These are phyloP conservation scores for Handroanthus guayacan DNA, from an alignment of 257 asterid species.

Conservation along the genomic window DNA sequence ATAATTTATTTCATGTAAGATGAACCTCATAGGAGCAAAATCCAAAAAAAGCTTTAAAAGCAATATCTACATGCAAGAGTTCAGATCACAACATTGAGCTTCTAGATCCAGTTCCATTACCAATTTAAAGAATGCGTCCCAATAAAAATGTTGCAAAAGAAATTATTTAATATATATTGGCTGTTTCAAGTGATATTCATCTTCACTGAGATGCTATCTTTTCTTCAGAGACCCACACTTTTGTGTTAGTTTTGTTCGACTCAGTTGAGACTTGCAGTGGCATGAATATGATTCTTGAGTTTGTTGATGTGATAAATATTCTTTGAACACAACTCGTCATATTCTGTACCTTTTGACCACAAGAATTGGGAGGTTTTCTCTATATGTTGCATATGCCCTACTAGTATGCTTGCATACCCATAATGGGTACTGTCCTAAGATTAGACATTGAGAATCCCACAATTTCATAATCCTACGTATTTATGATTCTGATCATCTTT, in stretches of 20 bases:
- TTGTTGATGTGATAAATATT: slow-evolving; percentile 7
- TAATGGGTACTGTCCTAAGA: neutral
- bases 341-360: neutral
- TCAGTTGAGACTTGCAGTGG: slow-evolving; percentile 11
- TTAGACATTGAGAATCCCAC: slow-evolving; percentile 5
- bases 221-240: neutral
- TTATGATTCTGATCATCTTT: slow-evolving; percentile 18
- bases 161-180: slow-evolving; percentile 15
- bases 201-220: slow-evolving; percentile 8
- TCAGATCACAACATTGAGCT: neutral
- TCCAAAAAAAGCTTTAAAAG: neutral
- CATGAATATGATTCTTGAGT: slow-evolving; percentile 11
- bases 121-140: neutral
- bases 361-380: neutral
- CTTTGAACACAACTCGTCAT: neutral
- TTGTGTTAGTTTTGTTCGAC: slow-evolving; percentile 14
- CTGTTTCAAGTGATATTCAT: slow-evolving; percentile 10
- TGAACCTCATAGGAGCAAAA: neutral
- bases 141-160: neutral
- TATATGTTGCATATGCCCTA: neutral
- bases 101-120: neutral
- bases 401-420: slow-evolving; percentile 7
- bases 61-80: neutral
- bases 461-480: neutral
- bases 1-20: neutral